Percentiles rank a stretch among this genome's conserved stretches.
phyloP scores from a whole-genome alignment of 352 stramenopile species.

The Globisporangium perplexum region DNA sequence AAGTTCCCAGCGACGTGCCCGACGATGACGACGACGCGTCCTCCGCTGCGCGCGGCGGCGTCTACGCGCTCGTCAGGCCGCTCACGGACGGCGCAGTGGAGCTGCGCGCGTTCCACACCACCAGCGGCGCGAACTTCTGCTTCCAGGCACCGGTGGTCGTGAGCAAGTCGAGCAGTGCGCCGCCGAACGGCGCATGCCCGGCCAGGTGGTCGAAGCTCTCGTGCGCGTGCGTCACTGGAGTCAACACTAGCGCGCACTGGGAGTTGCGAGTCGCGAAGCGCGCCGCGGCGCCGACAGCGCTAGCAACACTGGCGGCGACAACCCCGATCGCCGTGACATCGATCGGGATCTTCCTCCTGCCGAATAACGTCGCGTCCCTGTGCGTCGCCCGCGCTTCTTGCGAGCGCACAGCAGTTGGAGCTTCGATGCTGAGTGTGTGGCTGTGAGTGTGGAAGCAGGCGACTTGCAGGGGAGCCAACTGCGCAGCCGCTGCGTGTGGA shows the following conservation, averaged over 20 bases:
- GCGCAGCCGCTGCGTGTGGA: constrained; percentile 16
- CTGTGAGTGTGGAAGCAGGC: constrained; percentile 7
- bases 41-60: not conserved
- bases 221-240: not conserved
- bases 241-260: not conserved
- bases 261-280: not conserved
- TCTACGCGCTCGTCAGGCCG: constrained; percentile 4
- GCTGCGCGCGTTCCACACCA: constrained; percentile 4
- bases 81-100: not conserved
- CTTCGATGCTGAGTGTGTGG: not conserved
- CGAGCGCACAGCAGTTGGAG: too few species aligned
- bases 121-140: constrained; percentile 3
- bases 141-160: constrained; percentile 4
- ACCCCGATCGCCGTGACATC: constrained; percentile 31
- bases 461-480: constrained; percentile 8
- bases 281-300: too few species aligned
- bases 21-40: too few species aligned
- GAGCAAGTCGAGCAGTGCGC: not conserved
- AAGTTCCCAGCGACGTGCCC: not conserved
- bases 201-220: constrained; percentile 4
- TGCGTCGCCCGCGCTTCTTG: constrained; percentile 4
- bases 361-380: constrained; percentile 24
- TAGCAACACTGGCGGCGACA: constrained; percentile 19
- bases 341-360: constrained; percentile 39
- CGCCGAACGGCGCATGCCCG: not conserved